Evolutionary conservation across 2,329 filamentous ascomycete species (phyloP).

Genomic region (Geosmithia putterillii): DNA sequence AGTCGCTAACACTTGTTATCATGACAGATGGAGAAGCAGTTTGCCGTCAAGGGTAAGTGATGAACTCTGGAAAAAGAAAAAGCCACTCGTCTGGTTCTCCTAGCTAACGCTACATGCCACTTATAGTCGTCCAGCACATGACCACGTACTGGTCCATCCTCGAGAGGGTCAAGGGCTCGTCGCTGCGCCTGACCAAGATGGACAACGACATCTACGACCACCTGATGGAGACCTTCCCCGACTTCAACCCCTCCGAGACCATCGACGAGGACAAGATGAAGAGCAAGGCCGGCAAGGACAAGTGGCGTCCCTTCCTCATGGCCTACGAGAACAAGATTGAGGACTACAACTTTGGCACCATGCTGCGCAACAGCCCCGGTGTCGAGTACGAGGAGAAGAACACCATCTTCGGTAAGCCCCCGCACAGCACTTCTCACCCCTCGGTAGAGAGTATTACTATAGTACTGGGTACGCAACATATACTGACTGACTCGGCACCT

Average conservation of each 20-base stretch:
- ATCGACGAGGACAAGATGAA: constrained; percentile 95
- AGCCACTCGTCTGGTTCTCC: neutral
- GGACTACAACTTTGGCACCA: constrained; percentile 96
- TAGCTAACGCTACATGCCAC: neutral
- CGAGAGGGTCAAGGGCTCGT: constrained; percentile 79
- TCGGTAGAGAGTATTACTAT: neutral
- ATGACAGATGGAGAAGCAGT: constrained; percentile 93
- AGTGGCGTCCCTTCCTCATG: constrained; percentile 91
- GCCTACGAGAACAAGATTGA: constrained; percentile 88
- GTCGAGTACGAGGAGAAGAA: constrained; percentile 78
- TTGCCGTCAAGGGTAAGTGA: constrained; percentile 76
- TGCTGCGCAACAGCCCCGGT: constrained; percentile 68
- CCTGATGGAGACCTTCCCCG: constrained; percentile 78
- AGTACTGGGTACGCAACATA: neutral
- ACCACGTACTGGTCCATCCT: constrained; percentile 95
- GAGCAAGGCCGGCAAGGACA: constrained; percentile 88
- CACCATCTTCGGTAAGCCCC: constrained; percentile 71
- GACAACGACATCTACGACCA: constrained; percentile 93
- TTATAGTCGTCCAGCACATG: constrained; percentile 77
- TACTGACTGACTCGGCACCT: neutral
- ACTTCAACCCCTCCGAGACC: constrained; percentile 71
- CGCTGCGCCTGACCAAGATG: constrained; percentile 79
- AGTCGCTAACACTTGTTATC: constrained; percentile 2
- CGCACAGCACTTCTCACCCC: constrained; percentile 1
- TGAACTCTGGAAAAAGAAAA: neutral